Evolutionary conservation across 345 rosid species (phyloP).

Genomic region (Kernera saxatilis): DNA sequence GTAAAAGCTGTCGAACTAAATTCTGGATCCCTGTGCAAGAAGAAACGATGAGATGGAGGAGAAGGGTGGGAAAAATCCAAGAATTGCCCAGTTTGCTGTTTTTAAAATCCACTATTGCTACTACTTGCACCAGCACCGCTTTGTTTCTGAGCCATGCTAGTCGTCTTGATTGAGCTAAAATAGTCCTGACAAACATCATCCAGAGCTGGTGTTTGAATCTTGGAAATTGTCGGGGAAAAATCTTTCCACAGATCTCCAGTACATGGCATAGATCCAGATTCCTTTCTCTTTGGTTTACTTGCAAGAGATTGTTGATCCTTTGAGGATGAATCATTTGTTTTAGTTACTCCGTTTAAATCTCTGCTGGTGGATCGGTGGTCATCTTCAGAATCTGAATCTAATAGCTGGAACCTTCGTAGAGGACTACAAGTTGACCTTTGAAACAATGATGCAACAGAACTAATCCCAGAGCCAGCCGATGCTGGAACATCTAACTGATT

Average conservation of each 20-base stretch:
- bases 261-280: constrained; percentile 1
- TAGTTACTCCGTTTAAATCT: constrained; percentile 28
- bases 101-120: constrained; percentile 8
- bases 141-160: constrained; percentile 29
- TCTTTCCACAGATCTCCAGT: constrained; percentile 63
- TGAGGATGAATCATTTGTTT: constrained; percentile 18
- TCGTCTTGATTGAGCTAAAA: constrained; percentile 46
- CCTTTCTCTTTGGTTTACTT: constrained; percentile 34
- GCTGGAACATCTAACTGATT: constrained; percentile 35
- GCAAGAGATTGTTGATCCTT: constrained; percentile 22
- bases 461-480: constrained; percentile 38
- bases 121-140: constrained; percentile 18
- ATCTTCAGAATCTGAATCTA: constrained; percentile 80
- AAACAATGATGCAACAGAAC: constrained; percentile 34
- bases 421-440: constrained; percentile 63
- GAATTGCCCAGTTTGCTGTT: constrained; percentile 30
- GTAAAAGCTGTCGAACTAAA: constrained; percentile 56
- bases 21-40: constrained; percentile 61
- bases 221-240: constrained; percentile 46
- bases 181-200: constrained; percentile 82
- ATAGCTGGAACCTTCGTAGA: constrained; percentile 72
- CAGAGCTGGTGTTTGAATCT: constrained; percentile 63
- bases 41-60: constrained; percentile 74
- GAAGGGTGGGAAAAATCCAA: constrained; percentile 36
- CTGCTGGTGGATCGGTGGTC: constrained; percentile 33